A percentile compares a stretch with the other conserved stretches of the same genome.
Evolutionary conservation across 768 basidiomycete species (phyloP).

Genomic region (Mycena latifolia): DNA sequence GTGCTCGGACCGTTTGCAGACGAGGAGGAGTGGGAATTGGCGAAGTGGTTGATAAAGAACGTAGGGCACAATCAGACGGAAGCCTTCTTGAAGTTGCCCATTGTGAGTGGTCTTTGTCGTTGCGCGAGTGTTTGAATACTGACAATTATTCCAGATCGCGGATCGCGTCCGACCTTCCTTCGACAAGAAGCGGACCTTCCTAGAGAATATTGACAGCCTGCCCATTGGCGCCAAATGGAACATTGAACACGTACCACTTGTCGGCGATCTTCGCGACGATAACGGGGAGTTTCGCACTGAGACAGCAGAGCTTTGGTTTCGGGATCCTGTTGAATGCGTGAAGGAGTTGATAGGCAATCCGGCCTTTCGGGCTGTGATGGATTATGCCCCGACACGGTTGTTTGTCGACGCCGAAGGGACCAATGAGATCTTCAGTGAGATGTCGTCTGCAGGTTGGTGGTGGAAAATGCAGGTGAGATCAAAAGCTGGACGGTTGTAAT

Average conservation of each 20-base stretch:
- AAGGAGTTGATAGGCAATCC: conserved; percentile 27
- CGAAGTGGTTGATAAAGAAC: not conserved
- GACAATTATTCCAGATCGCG: not conserved
- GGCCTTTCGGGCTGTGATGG: not conserved
- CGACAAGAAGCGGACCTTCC: conserved; percentile 35
- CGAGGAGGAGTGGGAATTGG: not conserved
- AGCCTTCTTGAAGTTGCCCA: conserved; percentile 26
- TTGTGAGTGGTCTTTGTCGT: no score
- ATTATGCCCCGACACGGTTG: not conserved
- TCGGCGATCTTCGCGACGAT: conserved; percentile 8
- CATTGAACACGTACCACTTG: conserved; percentile 27
- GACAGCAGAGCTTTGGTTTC: conserved; percentile 38
- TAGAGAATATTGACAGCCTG: conserved; percentile 34
- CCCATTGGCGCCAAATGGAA: conserved; percentile 32
- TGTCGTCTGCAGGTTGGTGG: not conserved
- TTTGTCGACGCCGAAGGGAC: not conserved
- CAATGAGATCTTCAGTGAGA: not conserved
- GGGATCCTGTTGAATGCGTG: conserved; percentile 38
- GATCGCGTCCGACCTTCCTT: conserved; percentile 33
- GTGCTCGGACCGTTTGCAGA: not conserved
- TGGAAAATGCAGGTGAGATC: not conserved
- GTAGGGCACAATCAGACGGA: not conserved
- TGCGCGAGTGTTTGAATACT: not conserved
- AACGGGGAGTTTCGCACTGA: conserved; percentile 18
- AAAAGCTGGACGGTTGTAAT: not conserved